A percentile compares a stretch with the other conserved stretches of the same genome.
These are phyloP conservation scores for Wickerhamomyces hampshirensis DNA, from an alignment of 805 yeast genomes.

Conservation along the genomic window DNA sequence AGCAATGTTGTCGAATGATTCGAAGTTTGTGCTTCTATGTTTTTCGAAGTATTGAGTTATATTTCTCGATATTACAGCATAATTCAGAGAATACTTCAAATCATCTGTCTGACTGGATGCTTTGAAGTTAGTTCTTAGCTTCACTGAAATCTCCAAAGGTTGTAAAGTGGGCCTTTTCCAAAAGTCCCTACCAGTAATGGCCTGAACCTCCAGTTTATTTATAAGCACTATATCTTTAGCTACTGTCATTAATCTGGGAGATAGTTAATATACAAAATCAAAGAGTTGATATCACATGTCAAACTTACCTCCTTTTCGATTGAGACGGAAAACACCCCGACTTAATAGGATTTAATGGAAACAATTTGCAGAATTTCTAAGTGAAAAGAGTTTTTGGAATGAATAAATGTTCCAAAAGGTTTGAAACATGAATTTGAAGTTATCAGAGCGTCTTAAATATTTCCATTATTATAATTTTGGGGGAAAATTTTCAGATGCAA, in stretches of 20 bases:
- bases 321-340: too few species aligned
- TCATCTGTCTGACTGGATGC: constrained; percentile 81
- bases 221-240: constrained; percentile 24
- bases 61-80: constrained; percentile 74
- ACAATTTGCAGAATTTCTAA: neutral
- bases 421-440: too few species aligned
- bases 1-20: constrained; percentile 36
- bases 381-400: too few species aligned
- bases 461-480: too few species aligned
- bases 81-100: constrained; percentile 76
- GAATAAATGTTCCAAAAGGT: too few species aligned
- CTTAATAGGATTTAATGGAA: neutral
- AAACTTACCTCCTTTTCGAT: too few species aligned
- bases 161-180: constrained; percentile 69
- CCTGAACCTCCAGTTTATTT: constrained; percentile 49
- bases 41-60: constrained; percentile 48
- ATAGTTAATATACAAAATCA: neutral
- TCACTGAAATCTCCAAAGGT: constrained; percentile 56
- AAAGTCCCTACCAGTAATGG: constrained; percentile 67
- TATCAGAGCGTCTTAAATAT: too few species aligned
- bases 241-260: neutral
- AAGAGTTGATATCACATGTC: too few species aligned
- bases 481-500: too few species aligned
- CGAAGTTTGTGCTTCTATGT: constrained; percentile 33
- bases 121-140: constrained; percentile 60